Conservation (phyloP, 257 asterid genomes). For the Gentiana dahurica region DNA sequence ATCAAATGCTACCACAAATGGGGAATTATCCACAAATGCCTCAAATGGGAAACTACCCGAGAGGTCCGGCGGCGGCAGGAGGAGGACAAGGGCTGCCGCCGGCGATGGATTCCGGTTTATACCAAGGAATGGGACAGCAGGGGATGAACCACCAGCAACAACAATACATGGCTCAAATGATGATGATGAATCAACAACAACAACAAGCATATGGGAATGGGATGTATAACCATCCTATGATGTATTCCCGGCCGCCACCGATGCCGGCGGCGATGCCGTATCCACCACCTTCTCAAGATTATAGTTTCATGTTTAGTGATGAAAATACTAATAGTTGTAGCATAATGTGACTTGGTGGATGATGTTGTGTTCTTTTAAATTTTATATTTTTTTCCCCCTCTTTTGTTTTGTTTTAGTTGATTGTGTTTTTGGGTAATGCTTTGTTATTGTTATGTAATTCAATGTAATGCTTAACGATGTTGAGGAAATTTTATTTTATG, state of each 20-base stretch:
- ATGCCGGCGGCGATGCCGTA: slow-evolving; percentile 31
- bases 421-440: too few species aligned
- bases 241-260: slow-evolving; percentile 28
- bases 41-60: slow-evolving; percentile 29
- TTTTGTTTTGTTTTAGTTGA: too few species aligned
- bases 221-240: slow-evolving; percentile 34
- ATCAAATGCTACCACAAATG: slow-evolving; percentile 2
- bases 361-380: slow-evolving; percentile 1
- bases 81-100: slow-evolving; percentile 44
- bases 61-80: slow-evolving; percentile 30
- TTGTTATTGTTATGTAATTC: too few species aligned
- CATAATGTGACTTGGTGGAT: slow-evolving; percentile 36
- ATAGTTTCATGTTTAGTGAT: slow-evolving; percentile 57
- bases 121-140: slow-evolving; percentile 38
- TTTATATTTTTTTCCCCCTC: too few species aligned
- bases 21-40: slow-evolving; percentile 34
- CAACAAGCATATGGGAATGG: slow-evolving; percentile 36
- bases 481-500: too few species aligned
- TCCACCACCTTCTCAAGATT: slow-evolving; percentile 35
- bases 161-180: slow-evolving; percentile 41
- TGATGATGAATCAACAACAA: slow-evolving; percentile 66
- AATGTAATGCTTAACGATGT: too few species aligned
- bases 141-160: slow-evolving; percentile 33
- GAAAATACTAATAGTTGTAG: slow-evolving; percentile 74
- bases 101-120: slow-evolving; percentile 27